These are phyloP conservation scores for Clohesyomyces aquaticus DNA, from an alignment of 495 filamentous ascomycete species.

Conservation along the genomic window DNA sequence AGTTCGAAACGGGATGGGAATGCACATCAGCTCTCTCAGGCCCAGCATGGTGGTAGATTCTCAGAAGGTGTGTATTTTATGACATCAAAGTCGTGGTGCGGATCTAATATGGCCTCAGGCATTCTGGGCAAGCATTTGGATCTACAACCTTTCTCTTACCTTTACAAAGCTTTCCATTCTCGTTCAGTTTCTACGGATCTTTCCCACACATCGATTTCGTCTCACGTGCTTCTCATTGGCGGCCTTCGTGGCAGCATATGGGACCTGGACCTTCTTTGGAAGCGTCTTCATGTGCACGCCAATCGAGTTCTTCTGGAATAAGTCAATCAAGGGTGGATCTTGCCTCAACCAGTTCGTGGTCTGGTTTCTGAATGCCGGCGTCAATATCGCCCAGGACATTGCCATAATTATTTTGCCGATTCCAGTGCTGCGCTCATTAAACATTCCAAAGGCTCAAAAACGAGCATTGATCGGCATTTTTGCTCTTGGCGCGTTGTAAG, in stretches of 20 bases:
- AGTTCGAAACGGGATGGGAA: constrained; percentile 22
- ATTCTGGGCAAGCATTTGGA: constrained; percentile 28
- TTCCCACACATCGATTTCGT: constrained; percentile 30
- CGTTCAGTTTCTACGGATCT: constrained; percentile 33
- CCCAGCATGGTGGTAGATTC: constrained; percentile 8
- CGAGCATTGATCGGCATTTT: constrained; percentile 42
- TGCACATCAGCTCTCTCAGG: constrained; percentile 12
- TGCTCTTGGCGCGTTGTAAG: constrained; percentile 44
- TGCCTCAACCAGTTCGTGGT: constrained; percentile 54
- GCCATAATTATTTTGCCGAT: constrained; percentile 50
- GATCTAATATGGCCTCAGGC: constrained; percentile 23
- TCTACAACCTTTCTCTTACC: constrained; percentile 30
- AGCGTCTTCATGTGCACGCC: constrained; percentile 46
- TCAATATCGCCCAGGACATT: constrained; percentile 58
- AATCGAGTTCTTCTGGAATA: constrained; percentile 49
- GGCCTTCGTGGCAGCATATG: constrained; percentile 33
- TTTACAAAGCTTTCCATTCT: constrained; percentile 36
- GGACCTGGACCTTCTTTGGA: constrained; percentile 41
- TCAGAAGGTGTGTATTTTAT: constrained; percentile 18
- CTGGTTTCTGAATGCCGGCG: constrained; percentile 55
- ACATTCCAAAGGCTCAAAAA: constrained; percentile 40
- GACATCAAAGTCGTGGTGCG: background rate
- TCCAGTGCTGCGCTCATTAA: constrained; percentile 37
- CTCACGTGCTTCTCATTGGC: constrained; percentile 33
- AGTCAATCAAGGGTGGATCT: constrained; percentile 34